Evolutionary conservation across 345 rosid genomes (phyloP).

Genomic region (Moringa oleifera): DNA sequence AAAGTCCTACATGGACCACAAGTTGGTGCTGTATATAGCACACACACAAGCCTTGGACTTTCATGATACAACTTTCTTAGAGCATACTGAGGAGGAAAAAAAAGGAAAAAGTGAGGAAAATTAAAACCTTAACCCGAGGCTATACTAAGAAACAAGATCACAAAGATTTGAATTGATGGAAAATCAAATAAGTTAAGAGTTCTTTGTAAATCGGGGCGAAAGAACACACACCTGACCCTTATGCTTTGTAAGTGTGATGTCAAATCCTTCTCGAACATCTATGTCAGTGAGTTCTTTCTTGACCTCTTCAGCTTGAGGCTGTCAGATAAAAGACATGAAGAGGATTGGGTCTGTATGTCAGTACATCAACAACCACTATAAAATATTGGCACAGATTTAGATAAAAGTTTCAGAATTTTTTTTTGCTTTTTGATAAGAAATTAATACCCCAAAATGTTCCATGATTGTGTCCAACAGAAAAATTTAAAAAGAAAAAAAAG

Average conservation of each 20-base stretch:
- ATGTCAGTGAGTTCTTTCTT: constrained; percentile 82
- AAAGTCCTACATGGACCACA: constrained; percentile 97
- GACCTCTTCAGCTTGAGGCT: constrained; percentile 86
- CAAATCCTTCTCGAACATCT: constrained; percentile 84
- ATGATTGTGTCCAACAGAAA: no score
- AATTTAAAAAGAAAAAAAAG: no score
- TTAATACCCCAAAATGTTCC: no score
- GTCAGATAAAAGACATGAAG: constrained; percentile 17
- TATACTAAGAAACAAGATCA: constrained; percentile 3
- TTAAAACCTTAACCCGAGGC: constrained; percentile 3
- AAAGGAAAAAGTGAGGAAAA: constrained; percentile 11
- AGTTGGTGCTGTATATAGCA: constrained; percentile 82
- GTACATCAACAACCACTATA: no score
- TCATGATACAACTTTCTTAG: constrained; percentile 90
- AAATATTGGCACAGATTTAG: no score
- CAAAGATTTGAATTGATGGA: background rate
- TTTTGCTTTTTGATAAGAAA: no score
- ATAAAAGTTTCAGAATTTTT: no score
- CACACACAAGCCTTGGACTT: constrained; percentile 84
- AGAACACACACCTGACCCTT: constrained; percentile 71
- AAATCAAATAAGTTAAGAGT: background rate
- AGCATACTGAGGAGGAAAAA: constrained; percentile 56
- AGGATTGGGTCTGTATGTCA: constrained; percentile 3
- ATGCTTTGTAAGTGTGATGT: constrained; percentile 70
- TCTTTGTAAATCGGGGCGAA: background rate